Conservation (phyloP, 2,329 filamentous ascomycete genomes). For the Periconia sp. region DNA sequence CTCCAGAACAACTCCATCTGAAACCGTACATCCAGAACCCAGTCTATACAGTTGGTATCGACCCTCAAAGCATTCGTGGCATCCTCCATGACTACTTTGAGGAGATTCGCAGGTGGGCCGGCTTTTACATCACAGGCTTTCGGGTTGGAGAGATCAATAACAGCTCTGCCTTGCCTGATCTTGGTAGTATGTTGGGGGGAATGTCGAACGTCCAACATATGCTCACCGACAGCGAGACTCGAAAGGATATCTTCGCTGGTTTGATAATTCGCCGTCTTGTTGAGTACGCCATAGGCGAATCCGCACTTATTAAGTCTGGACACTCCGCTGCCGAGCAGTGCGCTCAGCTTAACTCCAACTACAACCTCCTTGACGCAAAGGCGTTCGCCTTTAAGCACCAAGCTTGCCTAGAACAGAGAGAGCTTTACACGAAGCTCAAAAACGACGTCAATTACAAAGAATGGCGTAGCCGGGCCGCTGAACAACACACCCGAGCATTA, state of each 20-base stretch:
- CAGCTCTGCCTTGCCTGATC: background rate
- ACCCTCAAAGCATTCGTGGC: slow-evolving; percentile 18
- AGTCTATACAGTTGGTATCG: slow-evolving; percentile 19
- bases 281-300: slow-evolving; percentile 13
- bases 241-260: slow-evolving; percentile 13
- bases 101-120: slow-evolving; percentile 18
- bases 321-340: slow-evolving; percentile 7
- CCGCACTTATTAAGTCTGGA: slow-evolving; percentile 10
- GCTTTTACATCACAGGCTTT: slow-evolving; percentile 5
- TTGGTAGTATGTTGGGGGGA: slow-evolving; percentile 2
- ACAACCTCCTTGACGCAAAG: background rate
- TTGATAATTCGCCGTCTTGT: slow-evolving; percentile 15
- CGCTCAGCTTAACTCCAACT: slow-evolving; percentile 9
- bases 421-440: slow-evolving; percentile 18
- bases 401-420: slow-evolving; percentile 12
- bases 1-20: slow-evolving; percentile 17
- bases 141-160: slow-evolving; percentile 3
- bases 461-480: slow-evolving; percentile 13
- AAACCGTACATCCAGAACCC: slow-evolving; percentile 8
- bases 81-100: slow-evolving; percentile 26
- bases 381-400: slow-evolving; percentile 8
- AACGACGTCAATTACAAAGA: slow-evolving; percentile 4
- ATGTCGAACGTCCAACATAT: slow-evolving; percentile 9
- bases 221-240: slow-evolving; percentile 12
- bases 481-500: slow-evolving; percentile 2